phyloP scores from a whole-genome alignment of 1,139 yeast genomes.

The Yamadazyma aaseri region DNA sequence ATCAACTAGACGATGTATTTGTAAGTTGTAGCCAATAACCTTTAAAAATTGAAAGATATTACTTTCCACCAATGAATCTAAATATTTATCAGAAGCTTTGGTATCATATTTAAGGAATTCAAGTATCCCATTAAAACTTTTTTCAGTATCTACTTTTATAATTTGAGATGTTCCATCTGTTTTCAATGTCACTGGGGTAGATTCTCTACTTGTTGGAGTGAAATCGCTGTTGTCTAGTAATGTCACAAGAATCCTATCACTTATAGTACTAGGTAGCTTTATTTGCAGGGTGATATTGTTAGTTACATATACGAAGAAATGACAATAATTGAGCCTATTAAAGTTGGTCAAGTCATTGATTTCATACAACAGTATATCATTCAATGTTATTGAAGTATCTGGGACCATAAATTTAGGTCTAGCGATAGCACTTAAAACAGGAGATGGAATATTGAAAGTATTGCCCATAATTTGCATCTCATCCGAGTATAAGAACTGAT shows the following conservation, averaged over 20 bases:
- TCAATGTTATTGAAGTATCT: slow-evolving; percentile 22
- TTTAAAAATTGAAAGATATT: slow-evolving; percentile 38
- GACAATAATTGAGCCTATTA: slow-evolving; percentile 19
- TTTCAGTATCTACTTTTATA: slow-evolving; percentile 35
- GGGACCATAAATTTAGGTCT: slow-evolving; percentile 26
- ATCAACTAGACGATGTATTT: slow-evolving; percentile 18
- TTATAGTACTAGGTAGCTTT: slow-evolving; percentile 18
- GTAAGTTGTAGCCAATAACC: slow-evolving; percentile 27
- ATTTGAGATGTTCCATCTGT: slow-evolving; percentile 22
- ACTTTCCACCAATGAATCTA: slow-evolving; percentile 31
- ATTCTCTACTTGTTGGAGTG: slow-evolving; percentile 37
- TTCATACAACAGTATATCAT: slow-evolving; percentile 25
- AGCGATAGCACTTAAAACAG: slow-evolving; percentile 29
- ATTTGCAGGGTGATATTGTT: slow-evolving; percentile 22
- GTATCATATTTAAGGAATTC: slow-evolving; percentile 32
- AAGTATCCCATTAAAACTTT: slow-evolving; percentile 30
- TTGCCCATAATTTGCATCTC: slow-evolving; percentile 4
- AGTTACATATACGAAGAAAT: slow-evolving; percentile 32
- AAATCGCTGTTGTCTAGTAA: slow-evolving; percentile 43
- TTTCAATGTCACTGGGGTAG: slow-evolving; percentile 24
- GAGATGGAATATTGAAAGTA: slow-evolving; percentile 28
- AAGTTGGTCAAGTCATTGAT: slow-evolving; percentile 20
- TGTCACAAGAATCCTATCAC: slow-evolving; percentile 29
- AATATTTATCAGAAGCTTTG: slow-evolving; percentile 30
- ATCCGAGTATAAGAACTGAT: slow-evolving; percentile 19